phyloP scores from a whole-genome alignment of 345 rosid genomes.

The Eucalyptus guilfoylei region DNA sequence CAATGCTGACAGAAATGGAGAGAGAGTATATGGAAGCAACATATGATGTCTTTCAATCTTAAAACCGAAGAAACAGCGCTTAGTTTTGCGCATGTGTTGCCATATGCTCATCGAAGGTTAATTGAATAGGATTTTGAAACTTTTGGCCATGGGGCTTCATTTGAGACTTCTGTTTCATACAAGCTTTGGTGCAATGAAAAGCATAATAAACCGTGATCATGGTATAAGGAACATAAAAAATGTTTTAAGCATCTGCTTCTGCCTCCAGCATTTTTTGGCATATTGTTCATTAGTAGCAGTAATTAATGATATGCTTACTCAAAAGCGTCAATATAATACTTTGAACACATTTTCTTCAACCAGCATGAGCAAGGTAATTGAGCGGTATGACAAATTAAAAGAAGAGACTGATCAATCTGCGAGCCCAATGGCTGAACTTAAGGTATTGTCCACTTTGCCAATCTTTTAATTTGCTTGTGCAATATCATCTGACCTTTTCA shows the following conservation, averaged over 20 bases:
- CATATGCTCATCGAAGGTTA: not conserved
- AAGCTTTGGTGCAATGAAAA: not conserved
- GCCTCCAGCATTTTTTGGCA: not conserved
- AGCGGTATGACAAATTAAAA: constrained; percentile 3
- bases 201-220: not conserved
- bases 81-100: not conserved
- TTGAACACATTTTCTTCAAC: not conserved
- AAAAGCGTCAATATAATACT: not conserved
- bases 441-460: not conserved
- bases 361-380: constrained; percentile 11
- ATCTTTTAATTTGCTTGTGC: not conserved
- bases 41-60: not conserved
- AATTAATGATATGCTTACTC: not conserved
- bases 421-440: constrained; percentile 1
- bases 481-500: not conserved
- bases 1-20: not conserved
- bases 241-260: not conserved
- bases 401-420: not conserved
- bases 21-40: not conserved
- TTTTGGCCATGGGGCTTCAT: not conserved
- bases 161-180: not conserved
- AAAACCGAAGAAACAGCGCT: not conserved
- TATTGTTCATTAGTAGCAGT: not conserved
- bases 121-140: not conserved
- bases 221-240: not conserved